phyloP scores from a whole-genome alignment of 345 rosid genomes.

The Eucalyptus virginea region DNA sequence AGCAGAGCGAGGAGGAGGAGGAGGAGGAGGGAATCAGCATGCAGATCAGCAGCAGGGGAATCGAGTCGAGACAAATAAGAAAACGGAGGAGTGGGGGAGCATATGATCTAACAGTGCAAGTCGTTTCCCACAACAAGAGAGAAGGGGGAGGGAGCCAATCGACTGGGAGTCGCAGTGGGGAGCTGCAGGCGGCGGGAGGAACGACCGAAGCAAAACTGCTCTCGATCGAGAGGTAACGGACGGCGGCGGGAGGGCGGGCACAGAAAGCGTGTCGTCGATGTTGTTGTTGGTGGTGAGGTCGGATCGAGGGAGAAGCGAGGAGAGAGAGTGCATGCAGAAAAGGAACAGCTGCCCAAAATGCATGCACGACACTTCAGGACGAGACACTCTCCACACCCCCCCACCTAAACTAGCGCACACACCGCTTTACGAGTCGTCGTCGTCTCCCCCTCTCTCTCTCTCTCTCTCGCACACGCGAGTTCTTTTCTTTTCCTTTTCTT shows the following conservation, averaged over 20 bases:
- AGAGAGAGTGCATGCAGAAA: constrained; percentile 13
- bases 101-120: not conserved
- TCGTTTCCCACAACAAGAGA: not conserved
- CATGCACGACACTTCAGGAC: constrained; percentile 11
- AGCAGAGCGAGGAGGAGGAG: not conserved
- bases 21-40: not conserved
- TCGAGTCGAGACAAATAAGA: not conserved
- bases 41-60: not conserved
- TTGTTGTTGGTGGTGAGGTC: not conserved
- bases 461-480: not conserved
- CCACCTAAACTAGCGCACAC: not conserved
- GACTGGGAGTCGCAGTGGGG: not conserved
- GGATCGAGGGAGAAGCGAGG: not conserved
- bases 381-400: not conserved
- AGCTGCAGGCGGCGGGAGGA: not conserved
- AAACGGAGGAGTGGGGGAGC: not conserved
- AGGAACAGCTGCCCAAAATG: constrained; percentile 33
- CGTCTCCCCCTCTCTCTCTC: not conserved
- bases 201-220: not conserved
- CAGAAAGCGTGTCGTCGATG: not conserved
- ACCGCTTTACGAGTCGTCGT: constrained; percentile 28
- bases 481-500: not conserved
- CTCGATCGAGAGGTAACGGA: not conserved
- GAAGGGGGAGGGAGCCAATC: not conserved
- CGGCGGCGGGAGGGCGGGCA: not conserved